Conservation (phyloP, 306 rosid species). For the Pterocarpus santalinus region DNA sequence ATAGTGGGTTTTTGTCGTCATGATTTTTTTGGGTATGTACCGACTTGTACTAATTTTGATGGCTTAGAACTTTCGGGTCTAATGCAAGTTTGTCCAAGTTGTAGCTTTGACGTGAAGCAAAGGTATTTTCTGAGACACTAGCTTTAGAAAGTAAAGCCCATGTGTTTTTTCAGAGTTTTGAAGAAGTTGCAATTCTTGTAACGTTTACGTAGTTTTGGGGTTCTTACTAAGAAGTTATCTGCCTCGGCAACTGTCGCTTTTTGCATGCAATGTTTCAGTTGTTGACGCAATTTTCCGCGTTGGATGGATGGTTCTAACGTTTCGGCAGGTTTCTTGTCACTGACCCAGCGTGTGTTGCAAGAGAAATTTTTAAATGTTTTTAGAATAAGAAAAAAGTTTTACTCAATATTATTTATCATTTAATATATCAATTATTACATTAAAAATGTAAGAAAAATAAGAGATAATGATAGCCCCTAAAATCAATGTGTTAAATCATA, state of each 20-base stretch:
- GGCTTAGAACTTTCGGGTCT: background rate
- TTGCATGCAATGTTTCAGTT: constrained; percentile 12
- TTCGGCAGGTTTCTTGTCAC: background rate
- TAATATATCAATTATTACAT: too few relatives aligned
- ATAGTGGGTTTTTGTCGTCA: too few relatives aligned
- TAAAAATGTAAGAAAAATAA: too few relatives aligned
- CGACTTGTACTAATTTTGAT: constrained; percentile 18
- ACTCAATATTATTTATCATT: too few relatives aligned
- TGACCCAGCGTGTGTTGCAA: background rate
- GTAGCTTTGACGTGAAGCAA: constrained; percentile 14
- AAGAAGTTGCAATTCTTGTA: constrained; percentile 1
- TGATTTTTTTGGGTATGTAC: background rate
- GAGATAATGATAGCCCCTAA: too few relatives aligned
- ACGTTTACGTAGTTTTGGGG: background rate
- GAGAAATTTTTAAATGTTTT: too few relatives aligned
- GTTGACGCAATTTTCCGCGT: constrained; percentile 32
- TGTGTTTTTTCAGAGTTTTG: background rate
- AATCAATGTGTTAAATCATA: too few relatives aligned
- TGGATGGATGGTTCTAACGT: constrained; percentile 14
- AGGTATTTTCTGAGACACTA: background rate
- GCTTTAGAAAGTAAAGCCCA: background rate
- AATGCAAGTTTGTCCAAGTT: constrained; percentile 19
- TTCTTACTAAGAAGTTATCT: constrained; percentile 14
- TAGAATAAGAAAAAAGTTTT: too few relatives aligned
- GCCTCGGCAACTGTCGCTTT: background rate